Percentiles rank a stretch among this genome's conserved stretches.
Evolutionary conservation across 2,329 filamentous ascomycete genomes (phyloP).

Genomic region (Trichoderma hamatum): DNA sequence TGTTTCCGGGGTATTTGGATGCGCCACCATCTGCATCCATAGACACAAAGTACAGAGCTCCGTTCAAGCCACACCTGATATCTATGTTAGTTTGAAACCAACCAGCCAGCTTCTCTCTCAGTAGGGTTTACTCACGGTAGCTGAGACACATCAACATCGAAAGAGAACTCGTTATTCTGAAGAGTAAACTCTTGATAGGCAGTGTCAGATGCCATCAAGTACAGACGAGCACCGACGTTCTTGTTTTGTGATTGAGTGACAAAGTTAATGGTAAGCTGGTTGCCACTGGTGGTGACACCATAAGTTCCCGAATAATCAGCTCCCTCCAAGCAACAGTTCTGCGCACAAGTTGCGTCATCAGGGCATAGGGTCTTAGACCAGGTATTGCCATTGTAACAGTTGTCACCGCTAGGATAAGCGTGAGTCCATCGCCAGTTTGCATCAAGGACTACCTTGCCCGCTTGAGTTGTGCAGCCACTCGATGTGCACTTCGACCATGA

Average conservation of each 20-base stretch:
- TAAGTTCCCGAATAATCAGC: slow-evolving; percentile 57
- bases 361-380: slow-evolving; percentile 49
- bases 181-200: slow-evolving; percentile 69
- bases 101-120: not conserved
- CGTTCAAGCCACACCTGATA: slow-evolving; percentile 71
- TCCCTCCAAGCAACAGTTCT: slow-evolving; percentile 57
- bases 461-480: slow-evolving; percentile 52
- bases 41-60: slow-evolving; percentile 67
- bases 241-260: slow-evolving; percentile 54
- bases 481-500: slow-evolving; percentile 57
- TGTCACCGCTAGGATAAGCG: slow-evolving; percentile 48
- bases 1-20: slow-evolving; percentile 50
- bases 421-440: slow-evolving; percentile 67
- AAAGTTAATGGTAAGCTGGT: slow-evolving; percentile 58
- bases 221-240: slow-evolving; percentile 61
- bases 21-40: slow-evolving; percentile 63
- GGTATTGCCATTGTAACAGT: slow-evolving; percentile 60
- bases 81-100: not conserved
- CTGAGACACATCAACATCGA: slow-evolving; percentile 69
- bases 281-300: slow-evolving; percentile 56
- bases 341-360: slow-evolving; percentile 48
- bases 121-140: slow-evolving; percentile 7
- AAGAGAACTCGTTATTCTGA: slow-evolving; percentile 70
- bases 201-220: slow-evolving; percentile 63
- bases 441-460: slow-evolving; percentile 58